Conservation (phyloP, 2,329 filamentous ascomycete genomes). For the Colletotrichum sp. region DNA sequence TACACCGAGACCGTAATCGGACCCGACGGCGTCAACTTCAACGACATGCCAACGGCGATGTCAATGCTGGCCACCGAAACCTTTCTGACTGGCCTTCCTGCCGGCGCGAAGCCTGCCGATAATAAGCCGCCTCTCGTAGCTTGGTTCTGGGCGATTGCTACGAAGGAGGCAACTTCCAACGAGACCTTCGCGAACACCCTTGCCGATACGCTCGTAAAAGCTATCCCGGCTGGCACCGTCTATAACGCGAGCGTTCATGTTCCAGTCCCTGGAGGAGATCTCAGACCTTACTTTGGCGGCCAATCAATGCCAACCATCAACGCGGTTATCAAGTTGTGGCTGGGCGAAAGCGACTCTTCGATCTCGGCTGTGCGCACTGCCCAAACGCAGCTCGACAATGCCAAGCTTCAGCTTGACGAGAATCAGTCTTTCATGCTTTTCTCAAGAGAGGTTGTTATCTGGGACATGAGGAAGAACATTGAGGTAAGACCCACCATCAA, state of each 20-base stretch:
- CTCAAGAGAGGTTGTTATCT: neutral
- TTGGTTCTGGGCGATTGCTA: slow-evolving; percentile 5
- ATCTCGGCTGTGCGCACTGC: neutral
- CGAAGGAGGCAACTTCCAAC: neutral
- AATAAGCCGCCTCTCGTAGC: neutral
- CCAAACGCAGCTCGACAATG: neutral
- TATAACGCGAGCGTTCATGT: neutral
- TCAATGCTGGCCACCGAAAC: neutral
- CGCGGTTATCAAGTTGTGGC: slow-evolving; percentile 6
- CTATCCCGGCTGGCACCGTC: neutral
- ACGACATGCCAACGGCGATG: neutral
- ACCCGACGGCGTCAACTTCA: slow-evolving; percentile 5
- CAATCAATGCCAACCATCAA: neutral
- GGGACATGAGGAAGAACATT: neutral
- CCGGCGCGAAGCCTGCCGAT: neutral
- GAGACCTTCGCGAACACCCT: slow-evolving; percentile 1
- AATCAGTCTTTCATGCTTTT: slow-evolving; percentile 7
- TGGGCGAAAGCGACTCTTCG: neutral
- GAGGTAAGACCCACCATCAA: neutral
- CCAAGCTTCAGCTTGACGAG: neutral
- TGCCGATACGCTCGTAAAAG: neutral
- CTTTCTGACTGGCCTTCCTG: neutral
- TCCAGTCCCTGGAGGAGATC: neutral
- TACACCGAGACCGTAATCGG: neutral
- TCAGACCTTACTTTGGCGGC: neutral